Conservation (phyloP, 257 asterid genomes). For the Forsythia viridissima region DNA sequence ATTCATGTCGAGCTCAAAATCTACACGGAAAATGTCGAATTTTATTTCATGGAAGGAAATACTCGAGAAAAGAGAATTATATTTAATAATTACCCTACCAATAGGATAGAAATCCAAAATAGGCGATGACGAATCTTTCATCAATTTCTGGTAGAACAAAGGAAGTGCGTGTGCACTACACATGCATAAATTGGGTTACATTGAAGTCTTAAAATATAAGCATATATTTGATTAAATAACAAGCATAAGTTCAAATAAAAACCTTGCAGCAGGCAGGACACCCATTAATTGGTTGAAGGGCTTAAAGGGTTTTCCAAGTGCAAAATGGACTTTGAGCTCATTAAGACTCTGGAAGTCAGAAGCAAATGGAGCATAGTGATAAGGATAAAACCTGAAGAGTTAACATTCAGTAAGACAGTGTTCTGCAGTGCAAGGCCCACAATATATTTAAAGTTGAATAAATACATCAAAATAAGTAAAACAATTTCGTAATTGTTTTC, state of each 20-base stretch:
- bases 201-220: constrained; percentile 12
- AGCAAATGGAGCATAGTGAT: constrained; percentile 77
- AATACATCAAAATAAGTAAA: background rate
- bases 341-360: constrained; percentile 55
- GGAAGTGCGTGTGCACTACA: constrained; percentile 70
- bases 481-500: background rate
- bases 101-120: constrained; percentile 65
- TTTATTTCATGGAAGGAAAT: constrained; percentile 13
- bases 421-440: background rate
- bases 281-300: constrained; percentile 74
- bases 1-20: constrained; percentile 63
- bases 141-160: constrained; percentile 46
- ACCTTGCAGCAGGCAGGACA: constrained; percentile 83
- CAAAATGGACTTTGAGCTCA: constrained; percentile 45
- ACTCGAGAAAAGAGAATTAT: background rate
- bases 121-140: constrained; percentile 63
- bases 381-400: constrained; percentile 61
- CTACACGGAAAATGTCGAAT: constrained; percentile 30
- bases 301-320: constrained; percentile 63
- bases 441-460: background rate
- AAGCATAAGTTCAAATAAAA: constrained; percentile 9
- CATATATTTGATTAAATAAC: background rate
- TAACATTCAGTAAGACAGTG: background rate
- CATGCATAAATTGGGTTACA: constrained; percentile 20
- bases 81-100: constrained; percentile 33